Evolutionary conservation across 441 rosid species (phyloP), one percentile per base, ranked within the genome.

Genomic region (Caryocar brasiliense): DNA sequence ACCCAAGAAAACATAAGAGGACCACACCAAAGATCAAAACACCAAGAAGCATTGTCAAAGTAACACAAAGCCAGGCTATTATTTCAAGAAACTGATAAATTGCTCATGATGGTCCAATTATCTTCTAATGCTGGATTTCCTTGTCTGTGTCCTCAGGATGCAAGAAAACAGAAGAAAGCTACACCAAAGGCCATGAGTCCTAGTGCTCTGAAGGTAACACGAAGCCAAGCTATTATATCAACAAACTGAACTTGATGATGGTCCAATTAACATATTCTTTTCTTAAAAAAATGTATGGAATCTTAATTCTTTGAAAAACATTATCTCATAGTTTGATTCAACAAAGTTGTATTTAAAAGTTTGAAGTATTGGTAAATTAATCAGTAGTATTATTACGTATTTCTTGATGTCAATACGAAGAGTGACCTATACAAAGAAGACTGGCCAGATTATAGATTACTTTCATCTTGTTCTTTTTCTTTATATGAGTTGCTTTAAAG

Each of bases 101-200:
- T 45, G 13, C 27, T 22, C 20, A 6, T 41, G 35, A 4, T 12
- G 15, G 10, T 39, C 14, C 1, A 18, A 14, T 7, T 17, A 7
- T 24, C 33, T 38, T 2, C 22, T 25, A 20, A 32, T 55, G 49
- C 53, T 68, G 54, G 32, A 20, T 47, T 45, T 44, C 7, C 42
- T 36, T 52, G 35, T 45, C 21, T 41, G 19, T 26, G 42, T 64
- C 35, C 44, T 43, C 80, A 87, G 96, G 91, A 75, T 39, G 83
- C 91, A 40, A 61, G 62, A 40, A 82, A 74, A 51, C 71, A 63
- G 14, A 74, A 67, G 58, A 74, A 56, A 62, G 41, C 46, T 39
- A 71, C 85, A 23, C 84, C 85, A 32, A 75, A 59, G 82, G 59
- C 67, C 40, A 56, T 58, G 47, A 75, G 81, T 44, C 83, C 88